These are phyloP conservation scores for Fusarium sp. DNA, from an alignment of 2,329 filamentous ascomycete species.

Conservation along the genomic window DNA sequence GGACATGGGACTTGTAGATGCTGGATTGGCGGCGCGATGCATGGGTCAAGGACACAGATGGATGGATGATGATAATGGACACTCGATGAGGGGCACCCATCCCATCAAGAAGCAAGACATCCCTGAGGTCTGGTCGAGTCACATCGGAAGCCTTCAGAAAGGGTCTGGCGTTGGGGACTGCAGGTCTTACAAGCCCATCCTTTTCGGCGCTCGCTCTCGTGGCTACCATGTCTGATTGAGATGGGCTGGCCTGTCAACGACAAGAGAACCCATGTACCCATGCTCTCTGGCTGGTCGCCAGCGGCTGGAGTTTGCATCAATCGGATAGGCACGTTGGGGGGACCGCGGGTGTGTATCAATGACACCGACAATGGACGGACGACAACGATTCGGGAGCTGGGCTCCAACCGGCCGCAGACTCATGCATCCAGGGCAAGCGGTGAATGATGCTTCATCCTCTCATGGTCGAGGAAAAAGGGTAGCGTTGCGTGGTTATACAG, in stretches of 20 bases:
- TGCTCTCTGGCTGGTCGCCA: constrained; percentile 15
- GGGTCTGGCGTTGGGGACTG: constrained; percentile 12
- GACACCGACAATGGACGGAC: constrained; percentile 16
- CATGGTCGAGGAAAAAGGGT: constrained; percentile 15
- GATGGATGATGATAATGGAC: constrained; percentile 18
- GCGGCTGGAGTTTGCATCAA: constrained; percentile 31
- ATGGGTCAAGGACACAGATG: constrained; percentile 14
- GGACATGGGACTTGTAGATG: background rate
- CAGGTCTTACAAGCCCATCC: constrained; percentile 34
- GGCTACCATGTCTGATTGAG: constrained; percentile 41
- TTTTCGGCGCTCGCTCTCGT: constrained; percentile 35
- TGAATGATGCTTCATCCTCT: constrained; percentile 30
- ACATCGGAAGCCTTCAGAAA: constrained; percentile 11
- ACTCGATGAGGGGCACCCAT: constrained; percentile 11
- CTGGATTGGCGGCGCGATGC: constrained; percentile 36
- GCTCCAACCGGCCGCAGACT: constrained; percentile 35
- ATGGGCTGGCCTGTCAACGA: constrained; percentile 36
- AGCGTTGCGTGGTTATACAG: constrained; percentile 6
- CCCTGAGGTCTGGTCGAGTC: constrained; percentile 1
- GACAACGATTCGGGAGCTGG: constrained; percentile 25
- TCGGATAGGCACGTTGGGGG: constrained; percentile 22
- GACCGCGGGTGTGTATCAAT: constrained; percentile 33
- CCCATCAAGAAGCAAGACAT: constrained; percentile 11
- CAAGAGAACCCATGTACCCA: constrained; percentile 30
- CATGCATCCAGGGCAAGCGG: constrained; percentile 39